Percentiles rank a stretch among this genome's conserved stretches.
Conservation (phyloP, 2,329 filamentous ascomycete species). For the Epicoccum sorghinum region DNA sequence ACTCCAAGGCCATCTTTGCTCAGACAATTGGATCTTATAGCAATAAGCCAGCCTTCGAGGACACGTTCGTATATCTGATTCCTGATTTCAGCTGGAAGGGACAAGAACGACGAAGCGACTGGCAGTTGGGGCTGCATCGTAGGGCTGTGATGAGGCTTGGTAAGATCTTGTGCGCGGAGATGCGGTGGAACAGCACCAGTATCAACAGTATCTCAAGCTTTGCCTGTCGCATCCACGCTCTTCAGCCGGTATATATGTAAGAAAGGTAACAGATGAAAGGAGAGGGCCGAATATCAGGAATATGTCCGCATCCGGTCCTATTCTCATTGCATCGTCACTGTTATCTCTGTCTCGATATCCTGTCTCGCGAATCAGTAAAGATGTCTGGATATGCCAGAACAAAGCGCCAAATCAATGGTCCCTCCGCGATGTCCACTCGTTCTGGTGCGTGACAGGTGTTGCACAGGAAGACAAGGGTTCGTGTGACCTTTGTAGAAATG, state of each 20-base stretch:
- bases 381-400: not conserved
- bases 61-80: constrained; percentile 4
- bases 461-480: not conserved
- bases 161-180: not conserved
- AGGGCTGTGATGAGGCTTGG: too few relatives aligned
- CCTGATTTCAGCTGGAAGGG: constrained; percentile 5
- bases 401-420: not conserved
- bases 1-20: not conserved
- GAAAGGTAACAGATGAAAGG: not conserved
- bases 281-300: not conserved
- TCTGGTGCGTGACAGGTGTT: not conserved
- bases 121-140: not conserved
- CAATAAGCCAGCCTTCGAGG: constrained; percentile 3
- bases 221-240: not conserved
- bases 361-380: too few relatives aligned
- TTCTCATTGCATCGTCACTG: not conserved
- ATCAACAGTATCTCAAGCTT: not conserved
- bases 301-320: not conserved
- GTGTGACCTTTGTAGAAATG: not conserved
- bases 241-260: not conserved
- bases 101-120: not conserved
- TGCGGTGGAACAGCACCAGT: not conserved
- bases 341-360: not conserved
- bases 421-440: not conserved
- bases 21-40: not conserved